Percentiles rank a stretch among this genome's conserved stretches.
These are phyloP conservation scores for Asterochloris sp. DNA, from an alignment of 139 green algal genomes.

Conservation along the genomic window DNA sequence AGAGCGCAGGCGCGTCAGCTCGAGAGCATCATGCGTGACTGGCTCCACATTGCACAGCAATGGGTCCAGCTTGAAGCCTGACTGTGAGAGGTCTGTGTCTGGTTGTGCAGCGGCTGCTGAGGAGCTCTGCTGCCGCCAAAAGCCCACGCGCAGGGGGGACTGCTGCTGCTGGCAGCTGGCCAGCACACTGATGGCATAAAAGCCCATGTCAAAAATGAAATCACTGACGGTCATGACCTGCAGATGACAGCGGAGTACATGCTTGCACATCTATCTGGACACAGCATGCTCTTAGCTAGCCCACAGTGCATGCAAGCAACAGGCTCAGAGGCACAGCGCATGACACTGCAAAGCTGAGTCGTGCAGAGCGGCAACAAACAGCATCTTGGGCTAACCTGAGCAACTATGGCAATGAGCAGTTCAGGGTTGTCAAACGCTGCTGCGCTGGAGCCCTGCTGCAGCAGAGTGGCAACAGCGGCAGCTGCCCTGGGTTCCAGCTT, in stretches of 20 bases:
- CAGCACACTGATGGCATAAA: constrained; percentile 38
- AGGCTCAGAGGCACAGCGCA: too few relatives aligned
- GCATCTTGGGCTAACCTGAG: neutral
- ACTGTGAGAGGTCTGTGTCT: neutral
- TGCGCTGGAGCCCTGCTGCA: neutral
- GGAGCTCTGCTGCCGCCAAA: constrained; percentile 23
- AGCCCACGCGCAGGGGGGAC: constrained; percentile 52
- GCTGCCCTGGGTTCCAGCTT: constrained; percentile 9
- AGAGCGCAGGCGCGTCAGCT: constrained; percentile 67
- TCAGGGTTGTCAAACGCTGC: neutral
- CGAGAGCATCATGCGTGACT: constrained; percentile 61
- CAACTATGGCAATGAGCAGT: neutral
- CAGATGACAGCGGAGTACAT: too few relatives aligned
- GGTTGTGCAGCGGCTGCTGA: neutral
- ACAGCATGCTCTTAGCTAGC: too few relatives aligned
- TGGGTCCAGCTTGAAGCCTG: constrained; percentile 21
- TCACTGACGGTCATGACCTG: too few relatives aligned
- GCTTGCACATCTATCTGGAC: too few relatives aligned
- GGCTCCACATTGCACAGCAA: constrained; percentile 54
- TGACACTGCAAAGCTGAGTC: too few relatives aligned
- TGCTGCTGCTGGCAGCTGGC: constrained; percentile 28
- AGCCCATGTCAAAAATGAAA: constrained; percentile 23
- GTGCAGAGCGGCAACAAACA: too few relatives aligned
- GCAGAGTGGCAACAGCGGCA: neutral
- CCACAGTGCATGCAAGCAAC: too few relatives aligned